Evolutionary conservation across 768 basidiomycete species (phyloP).

Genomic region (Termitomyces sp.): DNA sequence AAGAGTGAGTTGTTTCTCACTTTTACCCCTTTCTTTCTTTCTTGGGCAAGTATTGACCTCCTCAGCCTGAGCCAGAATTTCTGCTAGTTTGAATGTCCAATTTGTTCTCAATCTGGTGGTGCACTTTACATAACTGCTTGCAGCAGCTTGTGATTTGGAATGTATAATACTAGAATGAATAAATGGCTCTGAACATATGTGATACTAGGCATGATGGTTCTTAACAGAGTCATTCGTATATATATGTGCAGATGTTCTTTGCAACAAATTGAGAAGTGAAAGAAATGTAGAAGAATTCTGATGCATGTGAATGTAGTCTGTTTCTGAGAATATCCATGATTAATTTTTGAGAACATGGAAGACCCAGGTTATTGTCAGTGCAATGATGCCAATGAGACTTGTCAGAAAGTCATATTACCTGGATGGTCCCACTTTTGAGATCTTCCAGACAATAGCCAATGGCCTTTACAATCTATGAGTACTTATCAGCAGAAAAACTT

Average conservation of each 20-base stretch:
- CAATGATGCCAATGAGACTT: not conserved
- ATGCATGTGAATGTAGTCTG: not conserved
- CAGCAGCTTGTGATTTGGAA: not conserved
- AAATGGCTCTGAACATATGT: not conserved
- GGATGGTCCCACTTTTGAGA: constrained; percentile 78
- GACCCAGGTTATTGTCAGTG: constrained; percentile 17
- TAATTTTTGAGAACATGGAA: constrained; percentile 38
- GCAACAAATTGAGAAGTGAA: not conserved
- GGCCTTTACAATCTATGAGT: not conserved
- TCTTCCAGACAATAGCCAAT: constrained; percentile 31
- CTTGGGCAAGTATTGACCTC: not conserved
- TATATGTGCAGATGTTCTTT: constrained; percentile 1
- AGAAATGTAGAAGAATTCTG: not conserved
- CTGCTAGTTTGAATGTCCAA: not conserved
- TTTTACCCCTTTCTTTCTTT: not conserved
- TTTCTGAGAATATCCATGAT: not conserved
- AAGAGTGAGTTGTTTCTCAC: constrained; percentile 4
- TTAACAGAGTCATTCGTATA: not conserved
- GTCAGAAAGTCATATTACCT: constrained; percentile 49
- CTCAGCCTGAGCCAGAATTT: not conserved
- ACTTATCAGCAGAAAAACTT: not conserved
- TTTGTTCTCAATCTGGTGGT: not conserved
- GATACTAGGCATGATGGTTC: too few relatives aligned
- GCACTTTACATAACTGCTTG: not conserved
- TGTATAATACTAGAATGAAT: constrained; percentile 12